Evolutionary conservation across 139 green algal genomes (phyloP), one percentile per base, ranked within the genome.

Genomic region (Deuterostichococcus epilithicus): DNA sequence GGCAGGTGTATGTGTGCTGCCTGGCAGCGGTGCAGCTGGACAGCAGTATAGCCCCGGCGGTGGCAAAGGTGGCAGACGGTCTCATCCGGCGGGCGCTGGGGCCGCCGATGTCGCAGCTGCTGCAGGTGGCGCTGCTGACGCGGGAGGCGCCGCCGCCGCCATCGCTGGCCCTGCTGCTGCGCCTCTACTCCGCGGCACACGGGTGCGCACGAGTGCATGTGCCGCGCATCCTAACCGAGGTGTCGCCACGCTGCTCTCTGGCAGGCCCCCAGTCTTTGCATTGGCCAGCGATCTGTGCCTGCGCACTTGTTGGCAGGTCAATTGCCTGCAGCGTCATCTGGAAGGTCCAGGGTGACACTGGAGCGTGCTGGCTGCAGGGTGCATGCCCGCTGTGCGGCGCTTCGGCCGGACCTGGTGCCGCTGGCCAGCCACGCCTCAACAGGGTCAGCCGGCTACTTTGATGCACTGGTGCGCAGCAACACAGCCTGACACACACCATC

Each of bases 131-230:
- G 20, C 18, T 63, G 52, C 52, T 63, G 52, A 63, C 52, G 10
- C 13, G 18, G 20, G 52, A 63, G 52, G 52, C 52, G 20, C 10
- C 52, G 18, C 13, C n/a, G n/a, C 58, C 28, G 58, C 58, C 66
- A 2, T 23, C 15, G 72, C 35, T 77, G 47, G 38, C 72, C 10
- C 47, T 42, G 30, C 72, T 77, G 34, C 72, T 77, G 72, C 72
- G 39, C 47, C 72, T 77, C 10, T 77, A 77, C 35, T 59, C 47
- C 10, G 33, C 52, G 22, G 72, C 72, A 20, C 28, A 30, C 32
- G 34, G 25, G 52, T 63, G 52, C 28, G 18, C 18, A 13, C 3
- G 18, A n/a, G 10, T 63, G 52, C n/a, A n/a, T n/a, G n/a, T n/a
- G n/a, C n/a, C n/a, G n/a, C n/a, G n/a, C n/a, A n/a, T n/a, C n/a